These are phyloP conservation scores for Musa acuminata DNA, from an alignment of 176 grass and related monocot species.

Conservation along the genomic window DNA sequence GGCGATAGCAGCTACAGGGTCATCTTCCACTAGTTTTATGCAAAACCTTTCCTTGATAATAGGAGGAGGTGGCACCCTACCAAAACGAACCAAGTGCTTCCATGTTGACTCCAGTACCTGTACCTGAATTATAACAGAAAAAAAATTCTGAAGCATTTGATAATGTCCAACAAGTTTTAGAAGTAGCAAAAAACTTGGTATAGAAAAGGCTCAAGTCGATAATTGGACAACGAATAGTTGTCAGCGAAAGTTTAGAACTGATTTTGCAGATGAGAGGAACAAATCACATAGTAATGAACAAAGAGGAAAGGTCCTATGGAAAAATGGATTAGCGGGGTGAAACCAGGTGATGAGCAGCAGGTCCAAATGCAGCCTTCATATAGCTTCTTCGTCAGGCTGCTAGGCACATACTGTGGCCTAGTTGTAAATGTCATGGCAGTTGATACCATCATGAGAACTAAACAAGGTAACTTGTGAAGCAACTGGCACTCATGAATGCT, in stretches of 20 bases:
- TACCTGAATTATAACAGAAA: slow-evolving; percentile 33
- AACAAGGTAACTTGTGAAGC: background rate
- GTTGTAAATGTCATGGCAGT: background rate
- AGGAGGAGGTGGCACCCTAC: slow-evolving; percentile 47
- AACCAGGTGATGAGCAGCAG: background rate
- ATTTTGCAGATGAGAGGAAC: background rate
- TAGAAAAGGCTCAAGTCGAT: background rate
- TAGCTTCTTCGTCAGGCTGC: background rate
- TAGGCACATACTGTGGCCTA: background rate
- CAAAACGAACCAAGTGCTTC: slow-evolving; percentile 43
- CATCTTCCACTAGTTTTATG: slow-evolving; percentile 61
- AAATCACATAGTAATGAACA: background rate
- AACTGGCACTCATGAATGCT: background rate
- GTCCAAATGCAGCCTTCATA: background rate
- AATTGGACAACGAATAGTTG: background rate
- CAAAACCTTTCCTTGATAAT: slow-evolving; percentile 89
- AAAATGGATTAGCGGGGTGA: background rate
- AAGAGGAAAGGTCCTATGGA: background rate
- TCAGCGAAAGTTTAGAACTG: background rate
- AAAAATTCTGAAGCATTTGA: background rate
- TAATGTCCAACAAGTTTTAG: background rate
- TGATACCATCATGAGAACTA: background rate
- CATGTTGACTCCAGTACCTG: slow-evolving; percentile 56
- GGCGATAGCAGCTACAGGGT: slow-evolving; percentile 34
- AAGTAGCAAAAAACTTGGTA: background rate